Evolutionary conservation across 1,284 basidiomycete species (phyloP).

Genomic region (Leccinum griseonigrum): DNA sequence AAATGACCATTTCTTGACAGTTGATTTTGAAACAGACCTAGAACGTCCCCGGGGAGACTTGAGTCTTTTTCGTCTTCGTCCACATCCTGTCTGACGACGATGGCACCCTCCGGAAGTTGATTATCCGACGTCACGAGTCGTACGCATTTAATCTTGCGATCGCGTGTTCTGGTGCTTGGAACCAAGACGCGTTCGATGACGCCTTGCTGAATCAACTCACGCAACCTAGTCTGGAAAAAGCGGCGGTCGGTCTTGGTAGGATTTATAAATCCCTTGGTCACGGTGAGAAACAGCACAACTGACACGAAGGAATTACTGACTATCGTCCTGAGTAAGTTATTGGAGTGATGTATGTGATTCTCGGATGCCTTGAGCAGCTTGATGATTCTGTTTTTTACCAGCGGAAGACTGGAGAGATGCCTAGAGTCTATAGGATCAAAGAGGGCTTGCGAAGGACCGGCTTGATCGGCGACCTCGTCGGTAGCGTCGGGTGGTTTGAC

Average conservation of each 20-base stretch:
- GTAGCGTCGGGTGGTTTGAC: slow-evolving; percentile 27
- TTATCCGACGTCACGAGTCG: slow-evolving; percentile 47
- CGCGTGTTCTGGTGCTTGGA: slow-evolving; percentile 48
- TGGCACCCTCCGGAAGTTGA: slow-evolving; percentile 35
- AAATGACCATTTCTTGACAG: not conserved
- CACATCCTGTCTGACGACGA: slow-evolving; percentile 34
- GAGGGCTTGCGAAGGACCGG: slow-evolving; percentile 31
- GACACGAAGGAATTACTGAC: slow-evolving; percentile 40
- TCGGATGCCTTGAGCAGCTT: slow-evolving; percentile 67
- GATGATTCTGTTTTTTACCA: slow-evolving; percentile 63
- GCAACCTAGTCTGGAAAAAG: slow-evolving; percentile 71
- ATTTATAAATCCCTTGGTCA: slow-evolving; percentile 62
- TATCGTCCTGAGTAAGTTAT: slow-evolving; percentile 67
- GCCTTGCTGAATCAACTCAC: slow-evolving; percentile 66
- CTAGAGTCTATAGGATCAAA: slow-evolving; percentile 75
- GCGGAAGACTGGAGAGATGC: slow-evolving; percentile 68
- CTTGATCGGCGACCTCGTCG: slow-evolving; percentile 30
- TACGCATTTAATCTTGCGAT: slow-evolving; percentile 56
- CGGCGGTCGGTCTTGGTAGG: slow-evolving; percentile 72
- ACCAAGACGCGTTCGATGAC: slow-evolving; percentile 71
- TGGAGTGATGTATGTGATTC: slow-evolving; percentile 63
- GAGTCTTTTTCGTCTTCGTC: slow-evolving; percentile 43
- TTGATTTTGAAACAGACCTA: slow-evolving; percentile 12
- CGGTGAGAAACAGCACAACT: slow-evolving; percentile 7
- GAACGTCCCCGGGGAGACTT: slow-evolving; percentile 19